Percentiles rank a stretch among this genome's conserved stretches.
These are phyloP conservation scores for Beta lomatogona DNA, from an alignment of 179 eudicot species.

Conservation along the genomic window DNA sequence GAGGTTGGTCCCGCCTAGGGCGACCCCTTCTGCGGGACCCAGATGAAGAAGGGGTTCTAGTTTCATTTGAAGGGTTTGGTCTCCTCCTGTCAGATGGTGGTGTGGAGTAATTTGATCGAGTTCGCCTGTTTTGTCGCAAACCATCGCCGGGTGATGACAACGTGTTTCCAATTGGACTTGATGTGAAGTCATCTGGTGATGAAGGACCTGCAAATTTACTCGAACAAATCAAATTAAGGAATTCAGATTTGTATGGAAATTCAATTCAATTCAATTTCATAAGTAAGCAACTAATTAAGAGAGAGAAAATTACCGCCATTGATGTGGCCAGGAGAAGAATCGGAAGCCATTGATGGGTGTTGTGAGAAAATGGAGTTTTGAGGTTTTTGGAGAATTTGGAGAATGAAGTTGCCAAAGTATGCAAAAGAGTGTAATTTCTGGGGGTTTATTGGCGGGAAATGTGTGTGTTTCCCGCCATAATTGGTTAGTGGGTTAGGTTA, in stretches of 20 bases:
- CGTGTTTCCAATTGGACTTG: slow-evolving; percentile 86
- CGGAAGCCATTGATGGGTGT: slow-evolving; percentile 62
- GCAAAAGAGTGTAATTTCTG: not conserved
- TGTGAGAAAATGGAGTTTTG: slow-evolving; percentile 7
- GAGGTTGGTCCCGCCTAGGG: slow-evolving; percentile 30
- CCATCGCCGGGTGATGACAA: slow-evolving; percentile 59
- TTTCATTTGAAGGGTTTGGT: slow-evolving; percentile 33
- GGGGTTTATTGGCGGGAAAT: slow-evolving; percentile 41
- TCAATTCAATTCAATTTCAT: not conserved
- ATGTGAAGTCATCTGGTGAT: slow-evolving; percentile 66
- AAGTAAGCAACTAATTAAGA: not conserved
- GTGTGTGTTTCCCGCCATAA: slow-evolving; percentile 31
- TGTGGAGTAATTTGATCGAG: slow-evolving; percentile 29
- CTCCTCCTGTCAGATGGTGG: slow-evolving; percentile 21
- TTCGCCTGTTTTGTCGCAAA: slow-evolving; percentile 37
- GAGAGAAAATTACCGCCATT: slow-evolving; percentile 46
- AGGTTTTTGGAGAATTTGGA: not conserved
- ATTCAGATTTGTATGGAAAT: not conserved
- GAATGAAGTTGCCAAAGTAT: not conserved
- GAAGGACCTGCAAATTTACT: slow-evolving; percentile 55
- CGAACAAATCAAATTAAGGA: not conserved
- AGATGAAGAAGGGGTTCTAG: slow-evolving; percentile 49
- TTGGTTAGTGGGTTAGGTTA: slow-evolving; percentile 1
- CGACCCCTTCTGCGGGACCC: slow-evolving; percentile 42
- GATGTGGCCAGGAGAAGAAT: slow-evolving; percentile 58